Base-by-base conservation (phyloP, 768 basidiomycete genomes). In the Tephrocybe sp. region DNA sequence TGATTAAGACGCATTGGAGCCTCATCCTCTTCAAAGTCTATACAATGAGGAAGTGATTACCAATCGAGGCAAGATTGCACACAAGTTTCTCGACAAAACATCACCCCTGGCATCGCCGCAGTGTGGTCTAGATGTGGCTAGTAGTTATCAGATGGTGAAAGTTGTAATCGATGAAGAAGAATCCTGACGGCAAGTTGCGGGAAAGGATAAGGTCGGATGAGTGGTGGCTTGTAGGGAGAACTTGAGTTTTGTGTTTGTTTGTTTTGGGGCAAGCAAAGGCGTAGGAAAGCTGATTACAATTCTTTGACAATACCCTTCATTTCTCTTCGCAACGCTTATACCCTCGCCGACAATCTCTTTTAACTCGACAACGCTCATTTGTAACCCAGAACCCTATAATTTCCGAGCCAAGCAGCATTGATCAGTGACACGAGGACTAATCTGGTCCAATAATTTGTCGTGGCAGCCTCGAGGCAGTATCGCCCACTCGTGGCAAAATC, bases 381-480 rank as follows among this genome's bases (percentile, higher is more conserved):
- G 47, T 35, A 46, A 33, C 49, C 41, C 49, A 45, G 41, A 55
- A 49, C 35, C 53, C 47, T 50, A 39, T 52, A 58, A 50, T 53
- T 41, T 31, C 45, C 49, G 50, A 49, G 39, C 39, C 49, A 42
- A 51, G 48, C 34, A 40, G 46, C 45, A 45, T 38, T 45, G 46
- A 52, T 56, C 44, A 40, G 20, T 40, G 39, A 53, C 57, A 60
- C 60, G 55, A 57, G 54, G 56, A 54, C 48, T 30, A 45, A 44
- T 49, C 16, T 49, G 10, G 49, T 26, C 41, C 39, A 54, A 43
- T 51, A 48, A 48, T 54, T 58, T 59, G 51, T 57, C 54, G 54
- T 57, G 45, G 51, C 55, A 53, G 61, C 61, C 61, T 62, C 61
- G 61, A 62, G 61, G 61, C 61, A 52, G 52, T 32, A 42, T 47